These are phyloP conservation scores for Beta macrorhiza DNA, from an alignment of 179 eudicot species.

Conservation along the genomic window DNA sequence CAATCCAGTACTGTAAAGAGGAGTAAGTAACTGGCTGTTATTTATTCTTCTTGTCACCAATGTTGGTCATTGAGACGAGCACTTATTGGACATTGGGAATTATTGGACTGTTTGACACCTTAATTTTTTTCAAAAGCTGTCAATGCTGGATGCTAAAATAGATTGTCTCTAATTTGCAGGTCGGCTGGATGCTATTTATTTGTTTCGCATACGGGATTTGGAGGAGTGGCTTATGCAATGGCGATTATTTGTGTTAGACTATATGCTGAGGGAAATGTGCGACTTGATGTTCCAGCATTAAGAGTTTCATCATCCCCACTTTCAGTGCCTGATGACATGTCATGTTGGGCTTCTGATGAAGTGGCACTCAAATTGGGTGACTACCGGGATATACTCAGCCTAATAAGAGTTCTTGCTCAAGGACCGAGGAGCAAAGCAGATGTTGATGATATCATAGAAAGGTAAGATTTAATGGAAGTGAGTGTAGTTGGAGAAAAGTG, in stretches of 20 bases:
- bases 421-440: conserved; percentile 86
- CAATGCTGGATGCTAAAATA: conserved; percentile 19
- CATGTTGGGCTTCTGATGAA: conserved; percentile 48
- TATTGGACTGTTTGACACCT: neutral
- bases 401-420: conserved; percentile 75
- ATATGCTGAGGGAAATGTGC: conserved; percentile 60
- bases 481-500: neutral
- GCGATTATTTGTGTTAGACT: conserved; percentile 75
- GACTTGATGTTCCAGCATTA: conserved; percentile 32
- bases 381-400: conserved; percentile 85
- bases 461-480: conserved; percentile 41
- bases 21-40: conserved; percentile 50
- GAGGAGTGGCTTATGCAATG: conserved; percentile 96
- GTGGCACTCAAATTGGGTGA: conserved; percentile 67
- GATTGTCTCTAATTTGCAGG: conserved; percentile 45
- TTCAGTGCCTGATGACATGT: conserved; percentile 21
- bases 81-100: neutral
- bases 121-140: neutral
- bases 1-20: conserved; percentile 70
- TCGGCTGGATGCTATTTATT: conserved; percentile 81
- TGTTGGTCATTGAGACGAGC: conserved; percentile 12
- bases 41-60: conserved; percentile 15
- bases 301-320: conserved; percentile 26
- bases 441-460: conserved; percentile 76
- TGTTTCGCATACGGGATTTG: conserved; percentile 94